Evolutionary conservation across 208 protist species (phyloP).

Genomic region (Crithidia bombi): DNA sequence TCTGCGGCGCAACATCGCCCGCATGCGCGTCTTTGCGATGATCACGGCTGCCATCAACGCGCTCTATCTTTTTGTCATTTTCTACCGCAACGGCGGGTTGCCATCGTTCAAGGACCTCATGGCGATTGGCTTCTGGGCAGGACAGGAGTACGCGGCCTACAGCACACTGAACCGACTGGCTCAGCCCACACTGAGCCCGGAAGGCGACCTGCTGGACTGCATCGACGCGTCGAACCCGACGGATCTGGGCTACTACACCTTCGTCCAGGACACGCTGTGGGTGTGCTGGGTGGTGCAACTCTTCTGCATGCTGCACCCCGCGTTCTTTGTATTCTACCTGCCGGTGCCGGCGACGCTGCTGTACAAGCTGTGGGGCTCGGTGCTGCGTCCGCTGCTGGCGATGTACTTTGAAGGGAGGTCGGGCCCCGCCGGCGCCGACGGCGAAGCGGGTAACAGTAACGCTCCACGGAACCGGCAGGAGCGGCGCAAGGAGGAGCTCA

Average conservation of each 20-base stretch:
- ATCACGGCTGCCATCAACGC: constrained; percentile 72
- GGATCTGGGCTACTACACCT: constrained; percentile 81
- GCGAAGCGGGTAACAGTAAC: neutral
- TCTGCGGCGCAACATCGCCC: constrained; percentile 56
- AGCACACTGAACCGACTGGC: constrained; percentile 59
- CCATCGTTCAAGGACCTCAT: constrained; percentile 55
- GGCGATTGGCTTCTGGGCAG: constrained; percentile 77
- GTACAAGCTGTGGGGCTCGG: constrained; percentile 67
- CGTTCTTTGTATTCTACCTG: constrained; percentile 85
- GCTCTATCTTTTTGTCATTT: constrained; percentile 55
- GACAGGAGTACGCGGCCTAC: constrained; percentile 77
- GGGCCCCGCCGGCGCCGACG: constrained; percentile 16
- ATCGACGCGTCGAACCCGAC: constrained; percentile 74
- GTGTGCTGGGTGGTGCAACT: constrained; percentile 87
- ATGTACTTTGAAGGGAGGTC: constrained; percentile 25
- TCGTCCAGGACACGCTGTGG: constrained; percentile 90
- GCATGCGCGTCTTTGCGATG: constrained; percentile 73
- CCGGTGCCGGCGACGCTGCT: constrained; percentile 77
- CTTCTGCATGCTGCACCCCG: constrained; percentile 71
- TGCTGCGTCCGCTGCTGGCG: constrained; percentile 45
- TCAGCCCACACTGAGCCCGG: constrained; percentile 40
- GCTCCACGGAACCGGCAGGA: constrained; percentile 59
- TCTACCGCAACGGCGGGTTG: constrained; percentile 70
- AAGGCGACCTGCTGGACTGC: constrained; percentile 77
- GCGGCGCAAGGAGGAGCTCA: constrained; percentile 63